Evolutionary conservation across 2,329 filamentous ascomycete genomes (phyloP).

Genomic region (Botrytis porri): DNA sequence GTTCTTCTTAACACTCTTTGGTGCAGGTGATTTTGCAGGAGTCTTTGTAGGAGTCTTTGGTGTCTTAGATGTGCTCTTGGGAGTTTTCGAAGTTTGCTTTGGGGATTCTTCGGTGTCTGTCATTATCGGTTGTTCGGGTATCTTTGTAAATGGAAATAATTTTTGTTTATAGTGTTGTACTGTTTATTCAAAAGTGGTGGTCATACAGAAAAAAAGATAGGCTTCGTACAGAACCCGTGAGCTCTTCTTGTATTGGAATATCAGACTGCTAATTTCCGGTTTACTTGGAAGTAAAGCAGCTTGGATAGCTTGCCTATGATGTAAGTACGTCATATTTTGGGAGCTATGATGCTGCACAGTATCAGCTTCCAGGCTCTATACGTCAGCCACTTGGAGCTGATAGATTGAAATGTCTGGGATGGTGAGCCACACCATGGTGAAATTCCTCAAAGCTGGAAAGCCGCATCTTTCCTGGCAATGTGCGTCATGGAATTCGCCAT

Average conservation of each 20-base stretch:
- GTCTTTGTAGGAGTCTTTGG: conserved; percentile 8
- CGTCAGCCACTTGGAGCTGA: conserved; percentile 13
- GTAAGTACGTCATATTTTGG: conserved; percentile 15
- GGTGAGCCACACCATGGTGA: conserved; percentile 2
- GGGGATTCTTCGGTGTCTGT: conserved; percentile 18
- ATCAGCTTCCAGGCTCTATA: conserved; percentile 3
- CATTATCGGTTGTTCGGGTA: conserved; percentile 10
- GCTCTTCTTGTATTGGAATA: conserved; percentile 20
- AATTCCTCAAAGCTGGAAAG: conserved; percentile 8
- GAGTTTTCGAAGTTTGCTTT: conserved; percentile 6
- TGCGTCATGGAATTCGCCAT: conserved; percentile 16
- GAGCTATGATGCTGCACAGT: conserved; percentile 12
- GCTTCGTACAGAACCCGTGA: conserved; percentile 15
- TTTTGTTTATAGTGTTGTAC: background rate
- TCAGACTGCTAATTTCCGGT: conserved; percentile 15
- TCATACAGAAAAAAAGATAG: conserved; percentile 6
- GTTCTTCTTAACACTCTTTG: conserved; percentile 10
- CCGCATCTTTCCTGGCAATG: conserved; percentile 4
- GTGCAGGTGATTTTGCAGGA: background rate
- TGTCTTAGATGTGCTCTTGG: conserved; percentile 5
- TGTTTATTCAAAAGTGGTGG: conserved; percentile 1
- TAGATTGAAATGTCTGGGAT: background rate
- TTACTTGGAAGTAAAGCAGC: conserved; percentile 14
- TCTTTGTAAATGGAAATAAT: background rate
- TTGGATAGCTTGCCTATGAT: conserved; percentile 13